Conservation (phyloP, 2,329 filamentous ascomycete genomes). For the Coniochaeta sp. region DNA sequence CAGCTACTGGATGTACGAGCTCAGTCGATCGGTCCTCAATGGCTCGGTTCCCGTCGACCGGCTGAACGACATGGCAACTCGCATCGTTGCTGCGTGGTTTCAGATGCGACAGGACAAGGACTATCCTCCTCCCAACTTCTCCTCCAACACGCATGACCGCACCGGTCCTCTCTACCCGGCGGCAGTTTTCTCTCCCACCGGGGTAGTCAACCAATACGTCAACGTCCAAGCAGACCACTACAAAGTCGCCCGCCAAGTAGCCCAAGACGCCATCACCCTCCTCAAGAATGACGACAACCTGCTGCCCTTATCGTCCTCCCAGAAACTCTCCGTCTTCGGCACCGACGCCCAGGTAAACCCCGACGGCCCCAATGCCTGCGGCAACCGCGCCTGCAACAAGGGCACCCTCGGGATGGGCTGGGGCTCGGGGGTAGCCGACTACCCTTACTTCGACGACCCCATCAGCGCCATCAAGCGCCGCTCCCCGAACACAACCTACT, state of each 20-base stretch:
- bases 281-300: constrained; percentile 59
- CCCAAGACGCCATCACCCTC: constrained; percentile 50
- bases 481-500: constrained; percentile 43
- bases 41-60: constrained; percentile 48
- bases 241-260: constrained; percentile 43
- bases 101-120: constrained; percentile 51
- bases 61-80: constrained; percentile 48
- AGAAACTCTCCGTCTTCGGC: constrained; percentile 40
- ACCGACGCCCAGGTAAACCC: constrained; percentile 41
- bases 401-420: constrained; percentile 67
- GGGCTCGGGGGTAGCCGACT: constrained; percentile 63
- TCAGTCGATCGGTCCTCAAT: constrained; percentile 48
- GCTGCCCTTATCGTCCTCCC: constrained; percentile 33
- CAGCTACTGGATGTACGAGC: constrained; percentile 48
- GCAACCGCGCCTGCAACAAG: constrained; percentile 60
- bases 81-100: constrained; percentile 53
- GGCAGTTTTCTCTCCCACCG: constrained; percentile 50
- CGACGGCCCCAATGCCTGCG: constrained; percentile 59
- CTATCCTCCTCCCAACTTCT: constrained; percentile 52
- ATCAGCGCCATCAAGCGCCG: constrained; percentile 52
- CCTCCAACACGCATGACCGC: constrained; percentile 47
- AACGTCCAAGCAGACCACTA: constrained; percentile 49
- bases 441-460: constrained; percentile 62
- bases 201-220: constrained; percentile 64
- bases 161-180: constrained; percentile 51